phyloP scores from a whole-genome alignment of 2,329 filamentous ascomycete genomes.

The Botrytis sinoallii region DNA sequence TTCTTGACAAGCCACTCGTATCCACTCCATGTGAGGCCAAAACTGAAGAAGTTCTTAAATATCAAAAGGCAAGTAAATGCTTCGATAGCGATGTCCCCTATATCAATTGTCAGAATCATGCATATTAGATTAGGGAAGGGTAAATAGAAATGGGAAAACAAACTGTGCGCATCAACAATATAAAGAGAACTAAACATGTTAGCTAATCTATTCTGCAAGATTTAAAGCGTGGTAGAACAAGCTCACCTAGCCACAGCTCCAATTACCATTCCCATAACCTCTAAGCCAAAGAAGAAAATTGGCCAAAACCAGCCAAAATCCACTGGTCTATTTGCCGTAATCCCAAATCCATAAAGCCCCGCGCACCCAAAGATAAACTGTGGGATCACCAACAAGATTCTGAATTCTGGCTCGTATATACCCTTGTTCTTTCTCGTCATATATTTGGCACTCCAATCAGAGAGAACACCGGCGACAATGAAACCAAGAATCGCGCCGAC shows the following conservation, averaged over 20 bases:
- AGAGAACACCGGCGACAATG: slow-evolving; percentile 66
- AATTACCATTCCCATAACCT: slow-evolving; percentile 88
- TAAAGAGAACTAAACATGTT: slow-evolving; percentile 55
- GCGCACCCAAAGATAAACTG: slow-evolving; percentile 75
- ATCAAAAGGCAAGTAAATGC: slow-evolving; percentile 86
- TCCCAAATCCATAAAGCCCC: slow-evolving; percentile 81
- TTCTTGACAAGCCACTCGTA: slow-evolving; percentile 75
- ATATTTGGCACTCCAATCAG: slow-evolving; percentile 67
- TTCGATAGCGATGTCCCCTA: slow-evolving; percentile 80
- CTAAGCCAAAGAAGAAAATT: slow-evolving; percentile 78
- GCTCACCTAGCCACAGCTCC: slow-evolving; percentile 75
- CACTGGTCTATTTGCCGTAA: slow-evolving; percentile 61
- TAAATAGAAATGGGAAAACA: slow-evolving; percentile 38
- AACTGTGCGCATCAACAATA: slow-evolving; percentile 88
- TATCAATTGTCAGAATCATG: neutral
- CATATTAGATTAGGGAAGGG: neutral
- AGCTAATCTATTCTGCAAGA: neutral
- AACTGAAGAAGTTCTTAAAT: slow-evolving; percentile 94
- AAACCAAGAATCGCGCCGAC: slow-evolving; percentile 79
- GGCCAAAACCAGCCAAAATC: slow-evolving; percentile 67
- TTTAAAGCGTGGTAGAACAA: neutral
- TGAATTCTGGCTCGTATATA: slow-evolving; percentile 88
- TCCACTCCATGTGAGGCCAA: slow-evolving; percentile 77
- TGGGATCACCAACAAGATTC: slow-evolving; percentile 77
- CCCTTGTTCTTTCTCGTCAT: slow-evolving; percentile 75